phyloP scores from a whole-genome alignment of 106 monocot species.

The Narthecium ossifragum region DNA sequence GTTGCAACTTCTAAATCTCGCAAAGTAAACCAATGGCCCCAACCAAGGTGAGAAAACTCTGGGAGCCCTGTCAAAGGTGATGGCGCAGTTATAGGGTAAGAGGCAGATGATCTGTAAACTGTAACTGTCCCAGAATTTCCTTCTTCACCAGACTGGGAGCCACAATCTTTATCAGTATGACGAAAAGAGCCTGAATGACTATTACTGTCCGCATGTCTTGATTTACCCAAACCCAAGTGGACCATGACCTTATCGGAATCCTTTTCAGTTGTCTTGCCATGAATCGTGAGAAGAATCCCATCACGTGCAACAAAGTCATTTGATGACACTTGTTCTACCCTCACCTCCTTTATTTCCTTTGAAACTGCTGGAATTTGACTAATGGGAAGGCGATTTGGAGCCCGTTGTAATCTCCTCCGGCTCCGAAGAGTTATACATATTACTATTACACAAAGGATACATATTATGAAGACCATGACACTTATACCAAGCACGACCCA shows the following conservation, averaged over 20 bases:
- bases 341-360: conserved; percentile 36
- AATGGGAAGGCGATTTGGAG: conserved; percentile 1
- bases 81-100: conserved; percentile 8
- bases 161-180: conserved; percentile 18
- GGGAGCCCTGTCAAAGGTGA: conserved; percentile 29
- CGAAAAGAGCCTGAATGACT: conserved; percentile 18
- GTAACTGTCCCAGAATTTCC: conserved; percentile 8
- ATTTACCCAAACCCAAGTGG: conserved; percentile 14
- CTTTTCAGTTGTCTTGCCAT: conserved; percentile 15
- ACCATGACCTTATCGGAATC: conserved; percentile 21
- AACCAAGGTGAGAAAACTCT: conserved; percentile 42
- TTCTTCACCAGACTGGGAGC: conserved; percentile 22
- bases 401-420: conserved; percentile 20
- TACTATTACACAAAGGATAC: conserved; percentile 10
- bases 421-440: conserved; percentile 15
- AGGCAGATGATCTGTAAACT: conserved; percentile 11
- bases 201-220: conserved; percentile 12
- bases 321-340: conserved; percentile 15
- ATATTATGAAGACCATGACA: conserved; percentile 20
- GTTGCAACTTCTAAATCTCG: conserved; percentile 41
- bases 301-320: conserved; percentile 17
- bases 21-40: conserved; percentile 52
- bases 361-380: conserved; percentile 30
- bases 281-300: conserved; percentile 12
- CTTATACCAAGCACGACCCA: conserved; percentile 47